These are phyloP conservation scores for Globisporangium middletonii DNA, from an alignment of 352 stramenopile species.

Conservation along the genomic window DNA sequence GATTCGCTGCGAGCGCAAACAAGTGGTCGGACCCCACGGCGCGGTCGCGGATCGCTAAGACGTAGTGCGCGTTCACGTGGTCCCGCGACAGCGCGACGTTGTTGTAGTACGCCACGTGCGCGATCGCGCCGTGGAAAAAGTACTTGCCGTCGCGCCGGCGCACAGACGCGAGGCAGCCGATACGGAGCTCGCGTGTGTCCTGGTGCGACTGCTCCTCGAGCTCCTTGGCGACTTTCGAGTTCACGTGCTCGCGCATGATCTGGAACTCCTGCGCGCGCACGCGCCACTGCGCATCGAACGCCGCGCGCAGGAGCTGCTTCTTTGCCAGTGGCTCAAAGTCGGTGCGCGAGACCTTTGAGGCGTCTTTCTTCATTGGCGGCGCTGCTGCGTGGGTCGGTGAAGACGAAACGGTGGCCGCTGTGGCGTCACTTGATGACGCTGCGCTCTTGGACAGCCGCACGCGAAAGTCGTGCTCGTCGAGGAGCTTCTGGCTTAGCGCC, in stretches of 20 bases:
- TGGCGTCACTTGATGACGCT: background rate
- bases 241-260: slow-evolving; percentile 63
- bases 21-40: slow-evolving; percentile 66
- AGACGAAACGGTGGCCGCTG: no score
- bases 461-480: slow-evolving; percentile 84
- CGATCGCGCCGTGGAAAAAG: slow-evolving; percentile 81
- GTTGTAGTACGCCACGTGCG: slow-evolving; percentile 85
- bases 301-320: slow-evolving; percentile 69
- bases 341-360: slow-evolving; percentile 46
- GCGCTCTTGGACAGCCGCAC: slow-evolving; percentile 49
- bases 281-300: slow-evolving; percentile 59
- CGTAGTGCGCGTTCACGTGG: slow-evolving; percentile 68
- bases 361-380: slow-evolving; percentile 45
- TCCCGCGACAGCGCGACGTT: slow-evolving; percentile 47
- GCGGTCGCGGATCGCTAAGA: slow-evolving; percentile 56
- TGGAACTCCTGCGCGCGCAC: slow-evolving; percentile 55
- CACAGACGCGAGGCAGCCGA: slow-evolving; percentile 66
- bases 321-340: slow-evolving; percentile 83
- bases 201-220: slow-evolving; percentile 53
- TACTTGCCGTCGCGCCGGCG: slow-evolving; percentile 66
- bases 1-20: slow-evolving; percentile 60
- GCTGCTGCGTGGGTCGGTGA: background rate
- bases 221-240: slow-evolving; percentile 66
- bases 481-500: slow-evolving; percentile 49
- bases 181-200: slow-evolving; percentile 49